A percentile compares a stretch with the other conserved stretches of the same genome.
phyloP scores from a whole-genome alignment of 1,139 yeast genomes.

The Debaryomycetaceae sp. region DNA sequence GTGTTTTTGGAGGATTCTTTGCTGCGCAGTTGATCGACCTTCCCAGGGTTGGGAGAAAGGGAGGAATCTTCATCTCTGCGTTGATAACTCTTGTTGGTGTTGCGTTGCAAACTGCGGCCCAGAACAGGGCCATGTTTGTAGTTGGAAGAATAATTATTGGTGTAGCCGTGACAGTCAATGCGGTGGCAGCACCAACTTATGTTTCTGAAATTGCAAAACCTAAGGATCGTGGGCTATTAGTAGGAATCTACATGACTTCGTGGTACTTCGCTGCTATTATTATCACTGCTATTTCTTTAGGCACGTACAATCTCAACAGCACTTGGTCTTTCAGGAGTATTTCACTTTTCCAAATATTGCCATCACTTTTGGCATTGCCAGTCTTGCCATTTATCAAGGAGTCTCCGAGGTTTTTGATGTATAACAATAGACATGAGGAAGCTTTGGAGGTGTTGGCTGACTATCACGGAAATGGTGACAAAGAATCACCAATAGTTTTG shows the following conservation, averaged over 20 bases:
- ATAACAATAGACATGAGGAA: conserved; percentile 28
- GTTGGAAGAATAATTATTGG: conserved; percentile 10
- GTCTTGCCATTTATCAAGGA: conserved; percentile 42
- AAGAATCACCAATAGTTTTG: not conserved
- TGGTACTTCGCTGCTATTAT: not conserved
- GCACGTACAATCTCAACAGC: conserved; percentile 24
- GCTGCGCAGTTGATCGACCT: not conserved
- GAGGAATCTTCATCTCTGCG: not conserved
- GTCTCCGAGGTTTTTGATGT: conserved; percentile 47
- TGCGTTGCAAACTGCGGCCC: conserved; percentile 13
- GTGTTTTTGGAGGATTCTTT: not conserved
- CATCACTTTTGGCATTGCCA: conserved; percentile 39
- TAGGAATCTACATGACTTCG: not conserved
- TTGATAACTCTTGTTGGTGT: conserved; percentile 9
- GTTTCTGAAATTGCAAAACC: not conserved
- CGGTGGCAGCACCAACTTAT: not conserved
- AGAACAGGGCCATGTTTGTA: conserved; percentile 14
- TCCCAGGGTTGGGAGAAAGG: not conserved
- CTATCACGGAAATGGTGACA: not conserved
- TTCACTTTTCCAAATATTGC: conserved; percentile 40
- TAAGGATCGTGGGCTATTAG: not conserved
- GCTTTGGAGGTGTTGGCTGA: conserved; percentile 17
- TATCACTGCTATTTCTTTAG: conserved; percentile 11
- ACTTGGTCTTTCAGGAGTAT: conserved; percentile 28
- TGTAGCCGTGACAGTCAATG: not conserved